Evolutionary conservation across 2,329 filamentous ascomycete species (phyloP).

Genomic region (Apiospora rasikravindrae): DNA sequence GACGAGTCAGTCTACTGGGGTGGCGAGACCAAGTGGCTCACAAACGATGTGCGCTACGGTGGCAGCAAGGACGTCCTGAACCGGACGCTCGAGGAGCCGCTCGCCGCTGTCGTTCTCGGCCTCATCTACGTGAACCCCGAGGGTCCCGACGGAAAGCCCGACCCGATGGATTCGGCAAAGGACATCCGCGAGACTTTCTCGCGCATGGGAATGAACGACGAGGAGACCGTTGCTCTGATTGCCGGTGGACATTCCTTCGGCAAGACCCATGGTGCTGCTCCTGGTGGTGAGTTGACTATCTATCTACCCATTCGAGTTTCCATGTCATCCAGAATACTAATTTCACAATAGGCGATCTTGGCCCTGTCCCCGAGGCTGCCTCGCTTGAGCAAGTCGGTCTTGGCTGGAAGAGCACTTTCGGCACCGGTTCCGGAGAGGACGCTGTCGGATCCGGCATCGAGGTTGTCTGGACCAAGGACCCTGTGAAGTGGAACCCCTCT

Average conservation of each 20-base stretch:
- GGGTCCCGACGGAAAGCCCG: slow-evolving; percentile 74
- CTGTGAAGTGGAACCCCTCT: slow-evolving; percentile 69
- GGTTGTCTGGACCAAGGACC: slow-evolving; percentile 79
- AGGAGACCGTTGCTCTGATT: slow-evolving; percentile 81
- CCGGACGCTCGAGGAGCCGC: slow-evolving; percentile 69
- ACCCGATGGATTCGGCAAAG: slow-evolving; percentile 69
- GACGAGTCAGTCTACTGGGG: slow-evolving; percentile 82
- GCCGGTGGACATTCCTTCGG: slow-evolving; percentile 80
- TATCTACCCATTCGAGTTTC: neutral
- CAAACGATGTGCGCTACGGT: slow-evolving; percentile 73
- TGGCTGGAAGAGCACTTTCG: slow-evolving; percentile 72
- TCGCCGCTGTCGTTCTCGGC: slow-evolving; percentile 75
- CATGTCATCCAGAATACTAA: neutral
- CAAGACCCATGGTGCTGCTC: slow-evolving; percentile 78
- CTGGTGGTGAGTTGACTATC: slow-evolving; percentile 35
- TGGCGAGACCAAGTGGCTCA: slow-evolving; percentile 74
- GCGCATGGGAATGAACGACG: slow-evolving; percentile 84
- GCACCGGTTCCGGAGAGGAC: slow-evolving; percentile 71
- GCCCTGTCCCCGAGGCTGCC: slow-evolving; percentile 70
- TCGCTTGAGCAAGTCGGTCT: slow-evolving; percentile 70
- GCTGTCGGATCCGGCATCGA: slow-evolving; percentile 79
- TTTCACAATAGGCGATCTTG: slow-evolving; percentile 59
- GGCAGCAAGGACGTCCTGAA: slow-evolving; percentile 53
- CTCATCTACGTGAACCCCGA: slow-evolving; percentile 85
- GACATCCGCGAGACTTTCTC: slow-evolving; percentile 78